Percentiles rank a stretch among this genome's conserved stretches.
Evolutionary conservation across 164 flowering plant genomes (phyloP).

Genomic region (Buxus sempervirens): DNA sequence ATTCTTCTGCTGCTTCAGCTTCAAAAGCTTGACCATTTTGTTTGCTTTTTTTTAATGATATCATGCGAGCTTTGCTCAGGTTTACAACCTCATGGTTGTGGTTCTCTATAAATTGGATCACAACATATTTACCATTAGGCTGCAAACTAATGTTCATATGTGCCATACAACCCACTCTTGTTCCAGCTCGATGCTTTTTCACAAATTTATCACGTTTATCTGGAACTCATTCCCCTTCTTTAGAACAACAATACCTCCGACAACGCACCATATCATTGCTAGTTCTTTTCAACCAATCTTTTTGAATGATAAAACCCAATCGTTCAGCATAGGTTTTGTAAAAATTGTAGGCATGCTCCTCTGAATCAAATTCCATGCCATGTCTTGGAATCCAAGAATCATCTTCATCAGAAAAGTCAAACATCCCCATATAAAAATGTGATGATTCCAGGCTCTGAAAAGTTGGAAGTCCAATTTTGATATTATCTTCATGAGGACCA

Average conservation of each 20-base stretch:
- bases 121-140: conserved; percentile 25
- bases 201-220: conserved; percentile 20
- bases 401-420: not conserved
- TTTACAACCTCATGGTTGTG: no score
- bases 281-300: conserved; percentile 32
- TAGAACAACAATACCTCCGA: conserved; percentile 26
- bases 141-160: no score
- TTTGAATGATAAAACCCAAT: conserved; percentile 26
- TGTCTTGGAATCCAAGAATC: conserved; percentile 25
- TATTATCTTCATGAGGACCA: not conserved
- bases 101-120: conserved; percentile 29
- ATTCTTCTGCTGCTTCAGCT: conserved; percentile 12
- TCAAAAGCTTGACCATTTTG: conserved; percentile 16
- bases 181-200: conserved; percentile 27
- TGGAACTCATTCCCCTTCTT: conserved; percentile 26
- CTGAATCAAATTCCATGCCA: conserved; percentile 28
- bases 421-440: not conserved
- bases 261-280: conserved; percentile 29
- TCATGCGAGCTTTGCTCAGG: conserved; percentile 21
- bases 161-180: conserved; percentile 28
- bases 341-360: conserved; percentile 28
- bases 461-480: not conserved
- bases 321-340: conserved; percentile 27
- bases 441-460: not conserved
- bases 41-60: conserved; percentile 24